These are phyloP conservation scores for Omphalea diandra DNA, from an alignment of 441 rosid genomes.

Conservation along the genomic window DNA sequence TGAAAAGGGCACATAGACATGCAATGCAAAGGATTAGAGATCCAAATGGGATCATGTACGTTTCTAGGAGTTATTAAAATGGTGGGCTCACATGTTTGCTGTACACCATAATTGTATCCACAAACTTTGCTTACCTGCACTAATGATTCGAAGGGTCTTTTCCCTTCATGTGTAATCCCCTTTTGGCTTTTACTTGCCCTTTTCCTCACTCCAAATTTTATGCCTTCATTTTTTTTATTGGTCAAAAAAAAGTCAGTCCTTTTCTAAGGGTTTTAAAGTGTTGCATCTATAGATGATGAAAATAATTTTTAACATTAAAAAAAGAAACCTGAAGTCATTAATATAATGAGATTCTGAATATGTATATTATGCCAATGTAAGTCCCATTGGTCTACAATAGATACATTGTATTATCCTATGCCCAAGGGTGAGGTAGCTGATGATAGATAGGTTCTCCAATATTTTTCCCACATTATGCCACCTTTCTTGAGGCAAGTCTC, in stretches of 20 bases:
- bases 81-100: conserved; percentile 32
- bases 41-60: not conserved
- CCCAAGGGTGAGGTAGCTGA: no score
- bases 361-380: no score
- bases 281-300: no score
- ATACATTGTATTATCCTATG: not conserved
- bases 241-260: no score
- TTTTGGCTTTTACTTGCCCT: not conserved
- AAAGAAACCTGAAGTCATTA: not conserved
- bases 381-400: not conserved
- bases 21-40: not conserved
- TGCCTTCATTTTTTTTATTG: no score
- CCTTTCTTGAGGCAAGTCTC: conserved; percentile 30
- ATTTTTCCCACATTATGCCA: conserved; percentile 11
- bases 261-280: no score
- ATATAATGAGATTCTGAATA: not conserved
- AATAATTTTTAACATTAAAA: not conserved
- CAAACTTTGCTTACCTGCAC: conserved; percentile 28
- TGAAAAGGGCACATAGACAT: not conserved
- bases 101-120: conserved; percentile 30
- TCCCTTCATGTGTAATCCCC: conserved; percentile 7
- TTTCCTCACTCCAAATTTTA: not conserved
- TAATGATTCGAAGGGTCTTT: conserved; percentile 35
- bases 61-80: not conserved
- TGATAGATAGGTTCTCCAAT: conserved; percentile 23